phyloP scores from a whole-genome alignment of 1,284 basidiomycete genomes.

The Marasmius sp. region DNA sequence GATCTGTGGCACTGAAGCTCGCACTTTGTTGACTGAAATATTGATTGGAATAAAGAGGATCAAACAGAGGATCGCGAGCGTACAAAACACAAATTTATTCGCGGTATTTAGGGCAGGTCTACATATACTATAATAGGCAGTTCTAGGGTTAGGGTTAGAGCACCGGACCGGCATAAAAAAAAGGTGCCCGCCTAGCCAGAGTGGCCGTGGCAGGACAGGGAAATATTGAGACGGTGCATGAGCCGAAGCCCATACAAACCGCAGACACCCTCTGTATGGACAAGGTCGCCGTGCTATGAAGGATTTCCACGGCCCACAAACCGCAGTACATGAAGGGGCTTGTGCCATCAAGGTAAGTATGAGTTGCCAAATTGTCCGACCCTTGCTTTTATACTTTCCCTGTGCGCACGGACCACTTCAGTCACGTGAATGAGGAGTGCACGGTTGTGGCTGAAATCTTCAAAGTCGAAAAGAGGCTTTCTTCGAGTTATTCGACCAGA shows the following conservation, averaged over 20 bases:
- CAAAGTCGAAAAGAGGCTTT: not conserved
- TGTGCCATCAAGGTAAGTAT: conserved; percentile 6
- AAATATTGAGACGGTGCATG: conserved; percentile 35
- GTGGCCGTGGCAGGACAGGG: conserved; percentile 7
- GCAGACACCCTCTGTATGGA: conserved; percentile 30
- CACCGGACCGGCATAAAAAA: not conserved
- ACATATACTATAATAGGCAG: not conserved
- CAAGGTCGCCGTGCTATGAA: conserved; percentile 53
- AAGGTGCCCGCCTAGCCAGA: conserved; percentile 4
- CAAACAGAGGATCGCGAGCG: too few relatives aligned
- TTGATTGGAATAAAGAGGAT: too few relatives aligned
- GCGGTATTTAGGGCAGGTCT: not conserved
- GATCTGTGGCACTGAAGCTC: too few relatives aligned
- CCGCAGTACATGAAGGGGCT: conserved; percentile 1
- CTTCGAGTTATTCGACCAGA: not conserved
- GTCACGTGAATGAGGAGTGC: too few relatives aligned
- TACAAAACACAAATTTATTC: too few relatives aligned
- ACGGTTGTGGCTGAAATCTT: not conserved
- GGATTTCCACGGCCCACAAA: conserved; percentile 40
- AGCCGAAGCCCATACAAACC: conserved; percentile 49
- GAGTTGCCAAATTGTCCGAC: not conserved
- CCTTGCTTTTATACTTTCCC: not conserved
- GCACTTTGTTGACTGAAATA: too few relatives aligned
- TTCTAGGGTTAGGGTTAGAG: not conserved
- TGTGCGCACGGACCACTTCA: not conserved